A percentile compares a stretch with the other conserved stretches of the same genome.
Evolutionary conservation across 768 basidiomycete genomes (phyloP).

Genomic region (Tephrocybe sp.): DNA sequence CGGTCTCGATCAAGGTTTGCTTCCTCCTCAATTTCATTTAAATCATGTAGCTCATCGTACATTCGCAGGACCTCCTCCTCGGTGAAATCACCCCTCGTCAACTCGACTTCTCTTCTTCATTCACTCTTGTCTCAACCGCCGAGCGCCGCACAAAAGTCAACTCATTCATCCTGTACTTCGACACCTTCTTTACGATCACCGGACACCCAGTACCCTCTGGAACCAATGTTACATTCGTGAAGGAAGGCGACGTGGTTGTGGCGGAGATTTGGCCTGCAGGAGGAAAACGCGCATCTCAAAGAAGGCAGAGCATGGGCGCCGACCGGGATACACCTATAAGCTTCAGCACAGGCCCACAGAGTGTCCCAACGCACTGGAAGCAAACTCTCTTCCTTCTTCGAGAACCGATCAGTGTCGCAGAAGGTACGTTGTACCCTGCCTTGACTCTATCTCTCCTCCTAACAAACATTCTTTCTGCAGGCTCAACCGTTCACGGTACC

Average conservation of each 20-base stretch:
- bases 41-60: not conserved
- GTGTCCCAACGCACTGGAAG: slow-evolving; percentile 94
- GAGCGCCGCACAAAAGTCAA: slow-evolving; percentile 64
- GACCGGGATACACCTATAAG: slow-evolving; percentile 56
- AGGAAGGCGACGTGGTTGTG: slow-evolving; percentile 59
- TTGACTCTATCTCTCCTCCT: not conserved
- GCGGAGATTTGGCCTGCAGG: slow-evolving; percentile 83
- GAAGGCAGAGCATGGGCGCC: slow-evolving; percentile 57
- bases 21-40: not conserved
- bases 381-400: slow-evolving; percentile 88
- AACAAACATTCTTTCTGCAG: slow-evolving; percentile 35
- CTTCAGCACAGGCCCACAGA: slow-evolving; percentile 90
- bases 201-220: slow-evolving; percentile 53
- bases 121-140: slow-evolving; percentile 68
- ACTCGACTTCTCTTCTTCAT: slow-evolving; percentile 78
- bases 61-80: slow-evolving; percentile 71
- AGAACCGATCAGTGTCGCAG: slow-evolving; percentile 72
- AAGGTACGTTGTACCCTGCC: slow-evolving; percentile 52
- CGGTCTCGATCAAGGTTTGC: slow-evolving; percentile 66
- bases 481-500: slow-evolving; percentile 71
- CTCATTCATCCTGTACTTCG: slow-evolving; percentile 90
- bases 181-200: slow-evolving; percentile 80
- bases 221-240: slow-evolving; percentile 53
- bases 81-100: slow-evolving; percentile 62
- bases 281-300: slow-evolving; percentile 57